Conservation (phyloP, 1,139 yeast genomes). For the Waltiozyma sp. region DNA sequence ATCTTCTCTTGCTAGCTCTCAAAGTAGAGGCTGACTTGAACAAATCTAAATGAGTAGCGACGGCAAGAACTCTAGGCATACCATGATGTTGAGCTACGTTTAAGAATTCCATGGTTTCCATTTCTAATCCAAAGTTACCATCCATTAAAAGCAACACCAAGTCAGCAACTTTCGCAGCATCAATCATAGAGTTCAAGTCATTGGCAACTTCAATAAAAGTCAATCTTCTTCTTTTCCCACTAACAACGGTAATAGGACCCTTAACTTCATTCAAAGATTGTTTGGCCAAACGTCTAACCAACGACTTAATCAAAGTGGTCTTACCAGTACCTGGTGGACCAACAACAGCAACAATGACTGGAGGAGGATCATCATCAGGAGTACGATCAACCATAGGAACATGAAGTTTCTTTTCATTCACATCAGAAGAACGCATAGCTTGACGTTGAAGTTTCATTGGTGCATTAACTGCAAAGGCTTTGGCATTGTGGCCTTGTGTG, state of each 20-base stretch:
- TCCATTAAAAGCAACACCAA: conserved; percentile 81
- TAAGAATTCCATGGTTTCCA: conserved; percentile 99
- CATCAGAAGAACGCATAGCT: conserved; percentile 80
- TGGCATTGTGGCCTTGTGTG: conserved; percentile 83
- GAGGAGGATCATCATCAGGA: conserved; percentile 97
- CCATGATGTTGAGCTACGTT: conserved; percentile 97
- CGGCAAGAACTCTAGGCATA: conserved; percentile 95
- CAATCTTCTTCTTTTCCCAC: conserved; percentile 87
- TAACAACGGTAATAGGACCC: conserved; percentile 97
- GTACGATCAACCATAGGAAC: conserved; percentile 97
- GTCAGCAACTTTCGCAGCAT: conserved; percentile 92
- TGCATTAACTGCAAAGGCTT: conserved; percentile 89
- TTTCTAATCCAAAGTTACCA: conserved; percentile 96
- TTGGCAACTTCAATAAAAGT: conserved; percentile 90
- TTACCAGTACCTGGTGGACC: conserved; percentile 99
- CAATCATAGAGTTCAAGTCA: conserved; percentile 92
- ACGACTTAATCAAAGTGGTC: conserved; percentile 81
- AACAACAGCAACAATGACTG: conserved; percentile 89
- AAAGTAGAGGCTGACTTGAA: conserved; percentile 85
- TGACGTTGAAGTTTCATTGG: conserved; percentile 81
- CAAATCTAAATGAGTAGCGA: conserved; percentile 89
- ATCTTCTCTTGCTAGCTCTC: conserved; percentile 82
- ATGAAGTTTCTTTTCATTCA: conserved; percentile 77
- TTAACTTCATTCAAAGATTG: conserved; percentile 75
- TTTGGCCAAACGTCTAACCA: conserved; percentile 83